Base-by-base conservation (phyloP, 1,284 basidiomycete species). In the Cutaneotrichosporon mucoides region DNA sequence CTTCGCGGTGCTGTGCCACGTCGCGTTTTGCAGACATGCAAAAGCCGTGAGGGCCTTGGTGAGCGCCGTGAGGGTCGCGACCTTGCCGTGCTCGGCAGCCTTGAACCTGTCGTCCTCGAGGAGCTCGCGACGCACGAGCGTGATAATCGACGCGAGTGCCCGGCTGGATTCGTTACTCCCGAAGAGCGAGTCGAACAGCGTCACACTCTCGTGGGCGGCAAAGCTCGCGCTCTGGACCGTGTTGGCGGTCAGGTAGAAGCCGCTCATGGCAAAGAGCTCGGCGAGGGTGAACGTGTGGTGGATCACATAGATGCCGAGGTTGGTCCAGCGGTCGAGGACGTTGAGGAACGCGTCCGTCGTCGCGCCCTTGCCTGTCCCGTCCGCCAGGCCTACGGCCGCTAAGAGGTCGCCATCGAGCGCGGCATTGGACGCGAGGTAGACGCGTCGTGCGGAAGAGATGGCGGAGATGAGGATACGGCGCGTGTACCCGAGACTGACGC, bases 1-100 rank as follows among this genome's bases (percentile, higher is more conserved):
- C 50, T 69, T 66, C 5, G 71, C 63, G 2, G 76, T 80, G 15
- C 79, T 67, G 36, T 75, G 69, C 71, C 77, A 79, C 4, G 82
- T 83, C 13, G 80, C 79, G 13, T 74, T 78, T 66, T 82, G 81
- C 2, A 83, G 67, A 54, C 80, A 80, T 0, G 80, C 80, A 67
- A 82, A 83, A 0, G 81, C 81, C 1, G 81, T 82, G 57, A 83
- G 64, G 3, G 81, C 80, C 62, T 80, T 82, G 1, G 81, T 82
- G 53, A 82, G 68, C 8, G 76, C 75, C 10, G 74, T 68, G n/a
- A 80, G 57, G 24, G 64, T 74, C 12, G 71, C 64, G 0, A 80
- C 53, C 9, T 65, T 73, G 41, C 74, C 72, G 53, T 67, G 70
- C 12, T 74, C 67, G 34, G 69, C 71, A 16, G 66, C 64, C 34